Evolutionary conservation across 2,329 filamentous ascomycete species (phyloP).

Genomic region (Scleromitrula shiraiana): DNA sequence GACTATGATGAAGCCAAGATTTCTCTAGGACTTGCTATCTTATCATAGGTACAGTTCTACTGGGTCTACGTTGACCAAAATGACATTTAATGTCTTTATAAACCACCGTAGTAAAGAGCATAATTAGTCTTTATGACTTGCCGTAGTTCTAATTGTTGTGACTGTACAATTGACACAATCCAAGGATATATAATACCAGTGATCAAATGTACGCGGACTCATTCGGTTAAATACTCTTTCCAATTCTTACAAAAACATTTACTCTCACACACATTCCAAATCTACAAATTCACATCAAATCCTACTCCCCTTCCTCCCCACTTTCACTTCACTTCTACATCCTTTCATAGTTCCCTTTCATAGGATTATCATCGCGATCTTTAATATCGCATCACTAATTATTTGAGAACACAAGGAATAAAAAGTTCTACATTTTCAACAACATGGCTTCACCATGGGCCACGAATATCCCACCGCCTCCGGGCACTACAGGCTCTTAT

Average conservation of each 20-base stretch:
- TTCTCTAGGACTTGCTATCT: not conserved
- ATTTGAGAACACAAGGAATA: constrained; percentile 12
- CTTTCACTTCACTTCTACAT: not conserved
- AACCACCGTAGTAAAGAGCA: not conserved
- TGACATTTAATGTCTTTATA: not conserved
- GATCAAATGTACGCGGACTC: not conserved
- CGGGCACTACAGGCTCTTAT: constrained; percentile 33
- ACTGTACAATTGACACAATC: no score
- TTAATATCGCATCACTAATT: constrained; percentile 23
- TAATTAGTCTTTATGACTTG: not conserved
- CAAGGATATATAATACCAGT: no score
- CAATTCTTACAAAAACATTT: constrained; percentile 3
- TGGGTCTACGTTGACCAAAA: no score
- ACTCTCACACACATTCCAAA: not conserved
- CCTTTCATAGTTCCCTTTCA: not conserved
- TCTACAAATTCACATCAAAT: not conserved
- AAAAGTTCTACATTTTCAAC: constrained; percentile 18
- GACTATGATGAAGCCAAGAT: not conserved
- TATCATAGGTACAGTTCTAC: no score
- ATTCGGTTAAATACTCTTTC: constrained; percentile 1
- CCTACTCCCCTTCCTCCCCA: no score
- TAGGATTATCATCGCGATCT: constrained; percentile 6
- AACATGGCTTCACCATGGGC: constrained; percentile 29
- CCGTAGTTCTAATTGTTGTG: no score
- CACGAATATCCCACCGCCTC: constrained; percentile 29